Percentiles rank a stretch among this genome's conserved stretches.
Conservation (phyloP, 139 green algal species). For the Edaphochlamys debaryana region DNA sequence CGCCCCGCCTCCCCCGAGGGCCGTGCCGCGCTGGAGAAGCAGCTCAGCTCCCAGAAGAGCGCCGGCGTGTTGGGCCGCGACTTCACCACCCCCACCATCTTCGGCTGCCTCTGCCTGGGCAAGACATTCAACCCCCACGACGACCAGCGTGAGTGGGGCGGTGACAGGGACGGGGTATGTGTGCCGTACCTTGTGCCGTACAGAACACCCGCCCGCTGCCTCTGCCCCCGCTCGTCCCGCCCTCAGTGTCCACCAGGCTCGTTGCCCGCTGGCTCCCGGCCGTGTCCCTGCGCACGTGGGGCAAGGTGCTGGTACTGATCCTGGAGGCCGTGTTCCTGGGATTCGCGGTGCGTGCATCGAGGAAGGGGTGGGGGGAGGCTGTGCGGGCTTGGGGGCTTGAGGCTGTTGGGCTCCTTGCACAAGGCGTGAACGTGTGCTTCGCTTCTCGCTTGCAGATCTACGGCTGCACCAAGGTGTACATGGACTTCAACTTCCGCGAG, state of each 20-base stretch:
- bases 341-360: no score
- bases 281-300: conserved; percentile 1
- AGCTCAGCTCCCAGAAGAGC: no score
- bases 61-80: background rate
- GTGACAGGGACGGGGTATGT: no score
- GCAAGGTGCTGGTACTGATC: conserved; percentile 28
- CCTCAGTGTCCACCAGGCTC: background rate
- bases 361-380: no score
- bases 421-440: no score
- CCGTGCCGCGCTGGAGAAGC: no score
- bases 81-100: background rate
- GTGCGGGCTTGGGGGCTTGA: no score
- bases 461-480: conserved; percentile 49
- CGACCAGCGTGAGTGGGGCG: background rate
- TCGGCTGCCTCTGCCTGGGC: background rate
- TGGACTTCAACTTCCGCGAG: conserved; percentile 52
- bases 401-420: no score
- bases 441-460: no score
- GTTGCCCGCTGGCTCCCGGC: conserved; percentile 23
- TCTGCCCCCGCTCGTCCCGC: no score
- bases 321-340: conserved; percentile 39
- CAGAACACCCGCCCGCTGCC: no score
- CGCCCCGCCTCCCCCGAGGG: background rate
- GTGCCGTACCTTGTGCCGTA: no score
- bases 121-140: background rate